phyloP scores from a whole-genome alignment of 2,329 filamentous ascomycete genomes.

The Dryadomyces sulphureus region DNA sequence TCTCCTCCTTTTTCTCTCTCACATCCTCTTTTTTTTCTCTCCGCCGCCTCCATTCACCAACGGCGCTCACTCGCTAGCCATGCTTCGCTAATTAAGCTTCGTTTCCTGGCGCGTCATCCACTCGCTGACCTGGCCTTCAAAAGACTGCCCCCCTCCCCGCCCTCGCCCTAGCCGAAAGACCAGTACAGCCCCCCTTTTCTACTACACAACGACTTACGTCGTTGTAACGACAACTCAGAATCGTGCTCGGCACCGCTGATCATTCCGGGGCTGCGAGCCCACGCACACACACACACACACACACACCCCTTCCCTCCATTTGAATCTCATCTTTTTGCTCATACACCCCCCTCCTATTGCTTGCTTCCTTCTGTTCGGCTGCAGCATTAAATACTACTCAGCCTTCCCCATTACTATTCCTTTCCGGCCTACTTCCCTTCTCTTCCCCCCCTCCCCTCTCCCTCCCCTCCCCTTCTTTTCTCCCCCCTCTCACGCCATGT shows the following conservation, averaged over 20 bases:
- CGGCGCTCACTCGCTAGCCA: neutral
- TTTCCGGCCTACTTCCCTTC: neutral
- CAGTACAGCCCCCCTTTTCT: neutral
- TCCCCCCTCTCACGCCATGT: conserved; percentile 12
- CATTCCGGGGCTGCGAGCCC: neutral
- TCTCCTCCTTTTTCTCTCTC: neutral
- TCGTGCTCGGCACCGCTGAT: neutral
- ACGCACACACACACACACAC: too few species aligned
- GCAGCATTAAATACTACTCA: neutral
- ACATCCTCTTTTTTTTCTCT: neutral
- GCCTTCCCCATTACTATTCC: neutral
- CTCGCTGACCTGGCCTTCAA: neutral
- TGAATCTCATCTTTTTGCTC: neutral
- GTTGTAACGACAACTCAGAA: neutral
- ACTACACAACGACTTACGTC: too few species aligned
- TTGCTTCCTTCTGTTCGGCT: neutral
- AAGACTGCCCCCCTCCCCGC: conserved; percentile 3
- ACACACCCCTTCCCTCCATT: neutral
- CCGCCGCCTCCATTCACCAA: neutral
- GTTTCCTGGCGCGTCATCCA: conserved; percentile 3
- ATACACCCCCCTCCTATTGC: neutral
- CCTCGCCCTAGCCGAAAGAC: conserved; percentile 9
- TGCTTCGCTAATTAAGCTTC: conserved; percentile 8
- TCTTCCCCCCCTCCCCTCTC: neutral
- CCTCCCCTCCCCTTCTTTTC: conserved; percentile 1